phyloP scores from a whole-genome alignment of 345 rosid genomes.

The Ricinus communis region DNA sequence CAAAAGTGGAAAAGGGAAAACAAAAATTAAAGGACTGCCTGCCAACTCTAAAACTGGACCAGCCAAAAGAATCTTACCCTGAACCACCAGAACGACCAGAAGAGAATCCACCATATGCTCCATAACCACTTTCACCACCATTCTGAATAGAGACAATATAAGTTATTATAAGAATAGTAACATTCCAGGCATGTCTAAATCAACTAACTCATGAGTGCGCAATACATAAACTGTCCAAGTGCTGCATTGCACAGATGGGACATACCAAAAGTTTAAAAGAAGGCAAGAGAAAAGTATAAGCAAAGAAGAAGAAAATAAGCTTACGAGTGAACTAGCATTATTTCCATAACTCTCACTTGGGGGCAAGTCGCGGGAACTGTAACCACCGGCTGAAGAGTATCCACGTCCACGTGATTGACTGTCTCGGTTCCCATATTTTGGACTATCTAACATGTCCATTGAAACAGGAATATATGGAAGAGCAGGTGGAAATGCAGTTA shows the following conservation, averaged over 20 bases:
- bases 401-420: conserved; percentile 30
- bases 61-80: conserved; percentile 31
- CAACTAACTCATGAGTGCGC: not conserved
- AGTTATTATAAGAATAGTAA: not conserved
- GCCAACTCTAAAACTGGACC: not conserved
- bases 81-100: conserved; percentile 34
- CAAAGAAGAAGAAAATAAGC: not conserved
- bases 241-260: not conserved
- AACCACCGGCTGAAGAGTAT: conserved; percentile 25
- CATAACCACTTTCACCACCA: conserved; percentile 39
- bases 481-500: conserved; percentile 25
- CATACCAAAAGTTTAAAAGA: not conserved
- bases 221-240: not conserved
- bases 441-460: conserved; percentile 24
- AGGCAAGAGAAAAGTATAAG: not conserved
- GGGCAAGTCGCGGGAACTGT: conserved; percentile 23
- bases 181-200: not conserved
- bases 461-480: conserved; percentile 30
- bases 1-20: not conserved
- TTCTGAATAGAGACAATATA: conserved; percentile 16
- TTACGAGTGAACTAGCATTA: conserved; percentile 25
- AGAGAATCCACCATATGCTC: conserved; percentile 36
- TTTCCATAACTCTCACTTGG: conserved; percentile 23
- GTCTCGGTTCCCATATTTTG: conserved; percentile 28
- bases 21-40: not conserved